Evolutionary conservation across 2,329 filamentous ascomycete genomes (phyloP), one percentile per base, ranked within the genome.

Genomic region (Mollisiaceae sp.): DNA sequence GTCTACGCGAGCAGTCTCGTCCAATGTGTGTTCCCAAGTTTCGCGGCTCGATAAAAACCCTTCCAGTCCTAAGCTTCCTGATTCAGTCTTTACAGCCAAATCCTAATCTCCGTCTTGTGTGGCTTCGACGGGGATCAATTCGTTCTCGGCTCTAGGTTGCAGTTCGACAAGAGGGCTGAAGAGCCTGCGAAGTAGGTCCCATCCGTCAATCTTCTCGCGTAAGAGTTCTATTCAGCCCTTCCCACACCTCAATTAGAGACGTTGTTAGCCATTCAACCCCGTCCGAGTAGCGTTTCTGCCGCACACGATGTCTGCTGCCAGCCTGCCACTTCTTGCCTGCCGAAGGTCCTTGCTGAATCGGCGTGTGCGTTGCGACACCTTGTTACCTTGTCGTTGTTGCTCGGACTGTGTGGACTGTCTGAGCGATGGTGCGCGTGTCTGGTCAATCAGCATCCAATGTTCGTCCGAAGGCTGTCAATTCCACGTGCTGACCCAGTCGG

Each of bases 21-120:
- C 45, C 45, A 50, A 22, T 3, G 45, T 50, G n/a, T 50, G 41
- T 60, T 6, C 27, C 45, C 43, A 20, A 54, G n/a, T 52, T 54
- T 27, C 36, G 45, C 32, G 41, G 54, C 27, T 47, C 43, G 32
- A 43, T 54, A 45, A 60, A 52, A 27, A 52, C 32, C 59, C 41
- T 38, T 52, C 54, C 59, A 32, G 41, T 57, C 18, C n/a, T 24
- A 24, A 27, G 20, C 9, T 20, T 35, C 52, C 50, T 54, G 32
- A 22, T 36, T 39, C 55, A 36, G 36, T 20, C 35, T 24, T 14
- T 35, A 24, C 18, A 57, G 15, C 36, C 55, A 57, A 22, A 11
- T 38, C 55, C 18, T 15, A 57, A 57, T 57, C 36, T 57, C 55
- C 55, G 55, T 24, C 55, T 27, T 57, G 55, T 38, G 55, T 39